phyloP scores from a whole-genome alignment of 1,284 basidiomycete genomes.

The Pisolithus thermaeus region DNA sequence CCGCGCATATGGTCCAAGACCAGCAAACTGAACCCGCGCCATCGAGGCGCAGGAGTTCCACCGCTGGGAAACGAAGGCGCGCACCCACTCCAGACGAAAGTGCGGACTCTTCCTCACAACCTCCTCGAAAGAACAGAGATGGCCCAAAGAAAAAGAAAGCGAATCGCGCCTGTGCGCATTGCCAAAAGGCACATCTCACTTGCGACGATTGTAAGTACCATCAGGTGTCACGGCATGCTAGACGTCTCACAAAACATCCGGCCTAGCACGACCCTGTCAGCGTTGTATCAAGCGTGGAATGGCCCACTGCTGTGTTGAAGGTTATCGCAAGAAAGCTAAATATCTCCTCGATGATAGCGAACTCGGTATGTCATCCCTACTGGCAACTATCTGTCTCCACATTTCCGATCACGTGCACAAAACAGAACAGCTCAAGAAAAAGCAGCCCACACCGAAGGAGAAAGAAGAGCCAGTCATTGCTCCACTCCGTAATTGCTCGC shows the following conservation, averaged over 20 bases:
- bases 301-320: slow-evolving; percentile 85
- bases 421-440: slow-evolving; percentile 57
- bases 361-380: slow-evolving; percentile 55
- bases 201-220: slow-evolving; percentile 84
- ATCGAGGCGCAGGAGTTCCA: slow-evolving; percentile 13
- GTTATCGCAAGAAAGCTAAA: slow-evolving; percentile 96
- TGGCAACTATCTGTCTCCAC: slow-evolving; percentile 12
- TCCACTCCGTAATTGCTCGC: slow-evolving; percentile 25
- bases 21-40: slow-evolving; percentile 12
- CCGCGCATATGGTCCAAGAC: slow-evolving; percentile 22
- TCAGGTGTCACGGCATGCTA: slow-evolving; percentile 2
- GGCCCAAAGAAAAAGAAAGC: slow-evolving; percentile 90
- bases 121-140: slow-evolving; percentile 51
- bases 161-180: slow-evolving; percentile 88
- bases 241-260: slow-evolving; percentile 13
- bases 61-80: slow-evolving; percentile 37
- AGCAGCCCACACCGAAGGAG: slow-evolving; percentile 16
- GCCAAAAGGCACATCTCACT: slow-evolving; percentile 94
- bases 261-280: slow-evolving; percentile 85
- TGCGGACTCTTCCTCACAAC: slow-evolving; percentile 39
- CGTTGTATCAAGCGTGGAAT: slow-evolving; percentile 94
- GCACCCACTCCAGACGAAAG: slow-evolving; percentile 42
- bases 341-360: slow-evolving; percentile 92
- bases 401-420: slow-evolving; percentile 35
- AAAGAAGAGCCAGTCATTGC: slow-evolving; percentile 21